A percentile compares a stretch with the other conserved stretches of the same genome.
Evolutionary conservation across 495 filamentous ascomycete genomes (phyloP).

Genomic region (Talaromyces trachyspermus): DNA sequence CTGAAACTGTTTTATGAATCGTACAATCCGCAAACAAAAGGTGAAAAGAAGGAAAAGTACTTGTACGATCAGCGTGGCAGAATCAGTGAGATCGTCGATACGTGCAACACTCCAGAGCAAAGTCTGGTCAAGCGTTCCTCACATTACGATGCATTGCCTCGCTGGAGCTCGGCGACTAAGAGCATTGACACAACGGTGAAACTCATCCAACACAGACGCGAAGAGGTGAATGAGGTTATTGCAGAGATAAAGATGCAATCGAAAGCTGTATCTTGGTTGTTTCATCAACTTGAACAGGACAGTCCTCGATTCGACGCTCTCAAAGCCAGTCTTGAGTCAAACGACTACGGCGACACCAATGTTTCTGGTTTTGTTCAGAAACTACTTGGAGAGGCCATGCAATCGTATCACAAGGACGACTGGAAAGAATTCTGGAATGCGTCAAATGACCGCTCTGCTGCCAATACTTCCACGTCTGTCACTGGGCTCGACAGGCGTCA

Average conservation of each 20-base stretch:
- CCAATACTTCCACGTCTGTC: slow-evolving; percentile 1
- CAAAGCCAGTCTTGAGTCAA: slow-evolving; percentile 12
- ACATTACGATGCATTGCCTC: slow-evolving; percentile 18
- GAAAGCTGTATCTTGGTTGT: slow-evolving; percentile 31
- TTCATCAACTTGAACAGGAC: slow-evolving; percentile 11
- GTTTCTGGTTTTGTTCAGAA: slow-evolving; percentile 12
- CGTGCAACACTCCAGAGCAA: slow-evolving; percentile 33
- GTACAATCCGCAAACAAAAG: slow-evolving; percentile 33
- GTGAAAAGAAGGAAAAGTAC: slow-evolving; percentile 21
- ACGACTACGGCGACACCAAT: slow-evolving; percentile 21
- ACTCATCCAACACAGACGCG: slow-evolving; percentile 17
- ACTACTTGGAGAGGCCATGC: slow-evolving; percentile 12
- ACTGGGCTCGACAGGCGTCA: neutral
- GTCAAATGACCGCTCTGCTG: slow-evolving; percentile 5
- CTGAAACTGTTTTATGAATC: slow-evolving; percentile 36
- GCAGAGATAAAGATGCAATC: slow-evolving; percentile 19
- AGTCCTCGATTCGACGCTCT: slow-evolving; percentile 19
- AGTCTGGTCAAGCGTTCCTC: slow-evolving; percentile 42
- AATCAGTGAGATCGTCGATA: slow-evolving; percentile 35
- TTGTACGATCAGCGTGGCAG: slow-evolving; percentile 30
- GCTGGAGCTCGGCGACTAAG: slow-evolving; percentile 8
- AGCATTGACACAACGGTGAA: neutral
- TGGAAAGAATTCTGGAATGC: slow-evolving; percentile 19
- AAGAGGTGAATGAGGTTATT: slow-evolving; percentile 23
- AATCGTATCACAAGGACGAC: slow-evolving; percentile 12